Evolutionary conservation across 1,284 basidiomycete genomes (phyloP).

Genomic region (Lentinula novae-zelandiae): DNA sequence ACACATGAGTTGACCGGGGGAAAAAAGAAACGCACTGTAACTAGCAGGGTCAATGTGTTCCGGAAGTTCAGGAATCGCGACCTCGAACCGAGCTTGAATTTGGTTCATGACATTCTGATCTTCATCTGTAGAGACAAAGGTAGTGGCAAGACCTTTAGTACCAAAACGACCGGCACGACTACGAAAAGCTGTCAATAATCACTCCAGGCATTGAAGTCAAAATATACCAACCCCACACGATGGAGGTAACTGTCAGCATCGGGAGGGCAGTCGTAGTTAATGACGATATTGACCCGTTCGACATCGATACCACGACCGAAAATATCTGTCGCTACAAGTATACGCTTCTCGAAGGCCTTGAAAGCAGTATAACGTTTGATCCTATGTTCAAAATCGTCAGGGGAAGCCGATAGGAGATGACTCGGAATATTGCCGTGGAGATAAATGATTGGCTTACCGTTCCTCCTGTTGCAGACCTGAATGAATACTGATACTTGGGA

Average conservation of each 20-base stretch:
- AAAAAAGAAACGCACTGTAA: conserved; percentile 65
- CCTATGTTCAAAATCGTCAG: conserved; percentile 33
- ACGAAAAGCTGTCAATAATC: conserved; percentile 7
- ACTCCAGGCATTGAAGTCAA: conserved; percentile 1
- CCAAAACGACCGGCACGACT: conserved; percentile 98
- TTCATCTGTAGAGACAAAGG: conserved; percentile 88
- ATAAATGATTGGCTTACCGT: conserved; percentile 55
- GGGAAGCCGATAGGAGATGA: conserved; percentile 2
- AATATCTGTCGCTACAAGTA: conserved; percentile 96
- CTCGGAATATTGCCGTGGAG: too few relatives aligned
- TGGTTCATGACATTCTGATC: conserved; percentile 93
- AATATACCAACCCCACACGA: conserved; percentile 81
- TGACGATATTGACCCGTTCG: conserved; percentile 94
- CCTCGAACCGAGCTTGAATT: conserved; percentile 91
- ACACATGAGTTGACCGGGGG: neutral
- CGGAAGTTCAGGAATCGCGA: conserved; percentile 90
- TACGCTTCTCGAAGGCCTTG: conserved; percentile 99
- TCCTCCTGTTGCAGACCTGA: conserved; percentile 94
- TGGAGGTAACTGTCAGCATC: conserved; percentile 99
- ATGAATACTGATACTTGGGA: conserved; percentile 97
- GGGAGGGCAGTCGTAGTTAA: conserved; percentile 94
- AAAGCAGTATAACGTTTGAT: conserved; percentile 98
- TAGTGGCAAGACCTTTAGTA: conserved; percentile 99
- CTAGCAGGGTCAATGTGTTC: conserved; percentile 87
- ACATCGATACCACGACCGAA: conserved; percentile 98